Evolutionary conservation across 2,329 filamentous ascomycete species (phyloP).

Genomic region (Lanzia echinophila): DNA sequence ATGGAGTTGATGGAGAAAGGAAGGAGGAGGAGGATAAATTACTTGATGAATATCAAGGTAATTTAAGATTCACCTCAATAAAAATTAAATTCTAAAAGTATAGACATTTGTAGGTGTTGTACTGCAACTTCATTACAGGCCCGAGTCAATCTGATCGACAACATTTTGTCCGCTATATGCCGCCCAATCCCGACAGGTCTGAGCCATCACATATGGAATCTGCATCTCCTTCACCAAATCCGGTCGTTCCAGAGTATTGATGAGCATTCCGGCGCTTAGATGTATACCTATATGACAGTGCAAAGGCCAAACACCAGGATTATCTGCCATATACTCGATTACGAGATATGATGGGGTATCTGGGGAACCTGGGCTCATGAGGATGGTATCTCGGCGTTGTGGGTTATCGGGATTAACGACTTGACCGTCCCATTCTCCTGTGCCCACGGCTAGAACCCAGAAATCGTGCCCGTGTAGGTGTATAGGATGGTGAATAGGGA

Average conservation of each 20-base stretch:
- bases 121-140: slow-evolving; percentile 19
- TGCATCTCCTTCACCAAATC: slow-evolving; percentile 33
- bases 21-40: no score
- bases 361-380: slow-evolving; percentile 32
- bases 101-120: no score
- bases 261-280: slow-evolving; percentile 34
- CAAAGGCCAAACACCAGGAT: slow-evolving; percentile 46
- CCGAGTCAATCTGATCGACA: slow-evolving; percentile 46
- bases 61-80: no score
- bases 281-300: slow-evolving; percentile 47
- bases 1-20: no score
- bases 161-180: slow-evolving; percentile 41
- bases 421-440: slow-evolving; percentile 17
- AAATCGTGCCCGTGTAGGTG: slow-evolving; percentile 68
- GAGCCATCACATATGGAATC: slow-evolving; percentile 41
- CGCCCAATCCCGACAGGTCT: slow-evolving; percentile 47
- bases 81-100: no score
- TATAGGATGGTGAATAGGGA: slow-evolving; percentile 52
- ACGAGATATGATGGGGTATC: slow-evolving; percentile 34
- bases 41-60: no score
- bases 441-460: slow-evolving; percentile 51
- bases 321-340: slow-evolving; percentile 41
- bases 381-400: slow-evolving; percentile 43
- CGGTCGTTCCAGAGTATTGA: slow-evolving; percentile 30
- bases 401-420: slow-evolving; percentile 41